Base-by-base conservation (phyloP, 2,329 filamentous ascomycete species). In the Curvularia eragrostidis region DNA sequence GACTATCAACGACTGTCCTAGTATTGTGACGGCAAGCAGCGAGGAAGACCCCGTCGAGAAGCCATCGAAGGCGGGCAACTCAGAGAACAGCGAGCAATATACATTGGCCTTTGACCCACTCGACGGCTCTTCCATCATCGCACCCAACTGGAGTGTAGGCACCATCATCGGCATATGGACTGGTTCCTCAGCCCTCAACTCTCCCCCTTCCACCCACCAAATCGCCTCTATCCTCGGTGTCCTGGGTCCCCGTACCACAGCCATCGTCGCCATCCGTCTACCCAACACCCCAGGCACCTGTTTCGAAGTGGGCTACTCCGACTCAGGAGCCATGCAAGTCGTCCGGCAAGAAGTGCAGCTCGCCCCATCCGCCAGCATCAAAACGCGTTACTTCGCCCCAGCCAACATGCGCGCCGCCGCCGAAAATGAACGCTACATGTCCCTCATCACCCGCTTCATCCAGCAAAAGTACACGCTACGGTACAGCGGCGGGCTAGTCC, bases 51-150 rank as follows among this genome's bases (percentile, higher is more conserved):
- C 85, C 0, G 19, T 53, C 2, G 68, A 84, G 0, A 85, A 87
- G 15, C 39, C 54, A 1, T 55, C 49, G 19, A 23, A 18, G 2
- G n/a, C 23, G 1, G 12, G 0, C 7, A 36, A 13, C 15, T 2
- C 24, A 24, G 28, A 21, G 71, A 34, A 62, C 75, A 51, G 9
- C 26, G 64, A 53, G 9, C 32, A 10, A 26, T 88, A 88, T 72
- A 83, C 85, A 0, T 73, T 87, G 8, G 85, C 85, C 0, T 89
- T 88, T 63, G 86, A 89, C 63, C 86, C 86, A 0, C 80, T 89
- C 0, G 86, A 89, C 63, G 86, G 86, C 10, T 86, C 83, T 71
- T 87, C 85, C 46, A 88, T 89, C 58, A 76, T 76, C 48, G 70
- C 70, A 2, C 69, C 74, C 12, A 76, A 76, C 55, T 76, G 74